These are phyloP conservation scores for Copromyces sp. DNA, from an alignment of 495 filamentous ascomycete genomes.

Conservation along the genomic window DNA sequence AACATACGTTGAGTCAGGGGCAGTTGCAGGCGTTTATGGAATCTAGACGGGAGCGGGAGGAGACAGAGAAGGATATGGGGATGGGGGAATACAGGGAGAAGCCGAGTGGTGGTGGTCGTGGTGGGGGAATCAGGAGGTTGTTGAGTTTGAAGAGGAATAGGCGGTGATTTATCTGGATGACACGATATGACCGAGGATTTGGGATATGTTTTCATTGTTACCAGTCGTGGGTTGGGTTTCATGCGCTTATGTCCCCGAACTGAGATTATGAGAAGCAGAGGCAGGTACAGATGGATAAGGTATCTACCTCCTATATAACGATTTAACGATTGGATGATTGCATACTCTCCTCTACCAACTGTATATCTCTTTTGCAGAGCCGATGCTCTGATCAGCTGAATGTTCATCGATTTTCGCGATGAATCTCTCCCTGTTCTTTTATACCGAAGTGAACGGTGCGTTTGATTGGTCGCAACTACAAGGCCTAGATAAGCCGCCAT, in stretches of 20 bases:
- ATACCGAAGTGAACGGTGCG: not conserved
- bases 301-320: not conserved
- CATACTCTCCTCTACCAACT: no score
- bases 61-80: not conserved
- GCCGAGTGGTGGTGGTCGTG: not conserved
- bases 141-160: constrained; percentile 10
- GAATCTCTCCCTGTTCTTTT: not conserved
- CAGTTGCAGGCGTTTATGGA: not conserved
- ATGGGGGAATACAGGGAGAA: constrained; percentile 2
- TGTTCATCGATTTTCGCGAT: not conserved
- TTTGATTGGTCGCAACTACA: not conserved
- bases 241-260: not conserved
- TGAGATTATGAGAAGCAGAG: not conserved
- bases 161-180: not conserved
- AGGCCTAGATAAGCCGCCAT: not conserved
- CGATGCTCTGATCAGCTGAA: not conserved
- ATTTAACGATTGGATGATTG: not conserved
- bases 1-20: constrained; percentile 6
- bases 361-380: no score
- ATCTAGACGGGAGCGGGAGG: not conserved
- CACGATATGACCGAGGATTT: not conserved
- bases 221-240: not conserved
- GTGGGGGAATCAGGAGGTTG: constrained; percentile 11
- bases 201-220: not conserved
- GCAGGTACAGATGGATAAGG: not conserved